Evolutionary conservation across 2,329 filamentous ascomycete genomes (phyloP), one percentile per base, ranked within the genome.

Genomic region (Fusarium longipes): DNA sequence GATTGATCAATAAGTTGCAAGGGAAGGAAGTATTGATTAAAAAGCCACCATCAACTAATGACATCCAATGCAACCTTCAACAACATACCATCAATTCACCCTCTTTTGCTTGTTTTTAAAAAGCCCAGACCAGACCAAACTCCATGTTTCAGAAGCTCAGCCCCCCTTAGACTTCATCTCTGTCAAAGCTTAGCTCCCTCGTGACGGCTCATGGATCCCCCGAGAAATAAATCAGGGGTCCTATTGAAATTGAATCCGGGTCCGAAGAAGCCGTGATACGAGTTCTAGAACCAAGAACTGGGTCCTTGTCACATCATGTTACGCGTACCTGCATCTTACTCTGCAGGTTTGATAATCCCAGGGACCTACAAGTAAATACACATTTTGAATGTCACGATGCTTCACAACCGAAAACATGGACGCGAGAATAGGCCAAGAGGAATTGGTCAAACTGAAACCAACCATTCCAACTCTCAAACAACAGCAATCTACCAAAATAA

Each of bases 91-190:
- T 50, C n/a, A 8, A 27, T 27, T 27, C 27, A 8, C 27, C 11
- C 14, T 20, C 20, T 15, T 8, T 39, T 40, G 22, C 38, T 27
- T 42, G 17, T 24, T 42, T 42, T 27, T 43, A 7, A n/a, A 14
- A 48, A 48, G 45, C 22, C 45, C 24, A 55, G 61, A 47, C 45
- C 24, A 55, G 61, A 47, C 45, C 36, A 27, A 42, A 57, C 56
- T 65, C 48, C 57, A 71, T 71, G 69, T 71, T 72, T 70, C 69
- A 70, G 67, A 68, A 22, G 56, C 50, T 70, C 56, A 57, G 59
- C 64, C 65, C 53, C 66, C 47, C 27, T 24, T 39, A 29, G 40
- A 43, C 27, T 27, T 29, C 24, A 43, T 43, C 24, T 43, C 40
- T 32, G 44, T 56, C 33, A 56, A 51, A 49, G 47, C 47, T 50